Percentiles rank a stretch among this genome's conserved stretches.
phyloP scores from a whole-genome alignment of 1,139 yeast genomes.

The Cylindricascospora bacillispora region DNA sequence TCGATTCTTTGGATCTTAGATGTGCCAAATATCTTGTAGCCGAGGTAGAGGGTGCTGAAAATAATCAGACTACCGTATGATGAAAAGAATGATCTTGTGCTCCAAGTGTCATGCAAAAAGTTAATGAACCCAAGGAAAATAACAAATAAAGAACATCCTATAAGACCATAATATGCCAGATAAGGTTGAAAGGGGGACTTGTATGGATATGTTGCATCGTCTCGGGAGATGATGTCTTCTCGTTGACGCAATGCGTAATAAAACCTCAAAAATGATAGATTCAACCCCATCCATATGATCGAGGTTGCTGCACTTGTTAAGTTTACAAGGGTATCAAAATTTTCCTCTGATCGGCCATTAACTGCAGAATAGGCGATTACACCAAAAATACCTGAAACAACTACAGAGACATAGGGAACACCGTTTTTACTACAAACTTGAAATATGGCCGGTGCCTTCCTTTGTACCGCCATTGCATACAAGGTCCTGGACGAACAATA shows the following conservation, averaged over 20 bases:
- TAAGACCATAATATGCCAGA: conserved; percentile 53
- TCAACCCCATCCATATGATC: conserved; percentile 77
- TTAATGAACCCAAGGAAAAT: conserved; percentile 61
- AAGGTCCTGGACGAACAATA: conserved; percentile 31
- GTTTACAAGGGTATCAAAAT: conserved; percentile 55
- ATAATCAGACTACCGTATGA: conserved; percentile 55
- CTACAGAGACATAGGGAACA: conserved; percentile 61
- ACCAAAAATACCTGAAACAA: conserved; percentile 49
- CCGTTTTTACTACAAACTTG: conserved; percentile 51
- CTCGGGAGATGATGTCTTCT: conserved; percentile 49
- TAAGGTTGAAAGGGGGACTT: conserved; percentile 71
- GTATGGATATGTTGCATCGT: conserved; percentile 58
- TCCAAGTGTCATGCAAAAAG: conserved; percentile 51
- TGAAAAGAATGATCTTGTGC: conserved; percentile 49
- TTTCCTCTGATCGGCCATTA: conserved; percentile 43
- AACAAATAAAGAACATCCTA: conserved; percentile 39
- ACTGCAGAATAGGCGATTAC: conserved; percentile 50
- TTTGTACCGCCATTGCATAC: conserved; percentile 43
- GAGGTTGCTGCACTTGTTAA: conserved; percentile 62
- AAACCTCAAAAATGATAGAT: conserved; percentile 58
- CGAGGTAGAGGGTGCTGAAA: conserved; percentile 40
- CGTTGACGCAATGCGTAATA: conserved; percentile 54
- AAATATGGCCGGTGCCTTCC: conserved; percentile 54
- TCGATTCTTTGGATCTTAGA: conserved; percentile 44
- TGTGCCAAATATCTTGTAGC: conserved; percentile 44